Base-by-base conservation (phyloP, 495 filamentous ascomycete species). In the Daldinia loculata region DNA sequence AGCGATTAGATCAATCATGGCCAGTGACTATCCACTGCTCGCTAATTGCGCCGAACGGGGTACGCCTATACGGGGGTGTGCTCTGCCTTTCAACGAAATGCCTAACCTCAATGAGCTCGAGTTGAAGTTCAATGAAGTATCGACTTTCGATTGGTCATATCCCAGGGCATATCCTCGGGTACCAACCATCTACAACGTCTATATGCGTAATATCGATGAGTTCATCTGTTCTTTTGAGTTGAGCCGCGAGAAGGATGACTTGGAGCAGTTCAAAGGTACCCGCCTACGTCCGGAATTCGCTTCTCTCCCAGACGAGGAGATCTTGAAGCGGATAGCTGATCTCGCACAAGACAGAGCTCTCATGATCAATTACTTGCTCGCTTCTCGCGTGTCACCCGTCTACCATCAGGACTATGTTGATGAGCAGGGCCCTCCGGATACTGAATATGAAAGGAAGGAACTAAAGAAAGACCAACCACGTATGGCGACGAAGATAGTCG, bases 321-420 rank as follows among this genome's bases (percentile, higher is more conserved):
- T 65, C 8, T 12, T 43, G n/a, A 11, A 14, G 0, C 15, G 2
- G 7, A 29, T 70, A 7, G 60, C 41, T 17, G 9, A 29, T 2
- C 32, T 64, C 3, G 67, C 61, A 0, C 43, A 64, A 17, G 6
- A 32, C 1, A 48, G 67, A 26, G 61, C 55, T n/a, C 2, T 24
- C 11, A 27, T 63, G 2, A 65, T 65, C 48, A 61, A 65, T 29
- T 70, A 60, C 61, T 1, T 70, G 24, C 56, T 70, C 9, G 26
- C 6, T 7, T 15, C n/a, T 34, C 67, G 67, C 12, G 55, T 70
- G 5, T 24, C 55, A 14, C 60, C 67, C 12, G 55, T 56, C 5
- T 15, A 61, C 7, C 60, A 58, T 14, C 52, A 61, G 8, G 38
- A 69, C 0, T 11, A 26, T 3, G 17, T 66, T 30, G 29, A 66